phyloP scores from a whole-genome alignment of 2,329 filamentous ascomycete genomes.

The Xylaria sp. region DNA sequence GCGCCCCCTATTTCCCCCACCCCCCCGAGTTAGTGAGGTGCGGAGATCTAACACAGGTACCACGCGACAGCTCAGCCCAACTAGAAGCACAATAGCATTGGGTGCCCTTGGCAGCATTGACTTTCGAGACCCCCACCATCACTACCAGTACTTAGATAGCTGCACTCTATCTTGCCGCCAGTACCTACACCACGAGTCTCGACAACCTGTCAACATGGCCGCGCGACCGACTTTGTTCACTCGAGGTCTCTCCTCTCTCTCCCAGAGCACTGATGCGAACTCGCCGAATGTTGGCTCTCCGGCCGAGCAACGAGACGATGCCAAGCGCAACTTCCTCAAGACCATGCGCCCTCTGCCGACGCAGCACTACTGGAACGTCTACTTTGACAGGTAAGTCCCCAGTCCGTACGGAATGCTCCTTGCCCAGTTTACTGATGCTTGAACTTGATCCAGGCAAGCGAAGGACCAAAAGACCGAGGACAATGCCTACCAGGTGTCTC shows the following conservation, averaged over 20 bases:
- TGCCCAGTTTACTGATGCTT: not conserved
- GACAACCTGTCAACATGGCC: constrained; percentile 48
- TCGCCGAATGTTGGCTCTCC: constrained; percentile 67
- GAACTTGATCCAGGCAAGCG: constrained; percentile 39
- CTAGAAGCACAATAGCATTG: too few species aligned
- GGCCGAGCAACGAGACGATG: constrained; percentile 73
- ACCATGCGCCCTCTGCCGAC: constrained; percentile 72
- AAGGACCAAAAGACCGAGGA: constrained; percentile 49
- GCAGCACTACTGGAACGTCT: constrained; percentile 80
- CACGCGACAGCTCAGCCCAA: too few species aligned
- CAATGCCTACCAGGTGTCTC: constrained; percentile 53
- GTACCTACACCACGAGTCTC: constrained; percentile 3
- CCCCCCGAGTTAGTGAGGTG: too few species aligned
- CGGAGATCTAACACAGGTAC: too few species aligned
- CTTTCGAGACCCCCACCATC: constrained; percentile 18
- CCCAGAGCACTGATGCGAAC: constrained; percentile 61
- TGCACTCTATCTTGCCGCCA: constrained; percentile 2
- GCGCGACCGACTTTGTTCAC: constrained; percentile 62
- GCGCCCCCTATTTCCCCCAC: too few species aligned
- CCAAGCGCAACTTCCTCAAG: constrained; percentile 82
- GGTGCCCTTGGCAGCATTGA: constrained; percentile 21
- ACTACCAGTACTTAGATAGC: not conserved
- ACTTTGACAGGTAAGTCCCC: constrained; percentile 59
- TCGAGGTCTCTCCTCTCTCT: constrained; percentile 63
- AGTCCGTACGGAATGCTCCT: not conserved